Conservation (phyloP, 805 yeast genomes). For the Ogataea kodamae region DNA sequence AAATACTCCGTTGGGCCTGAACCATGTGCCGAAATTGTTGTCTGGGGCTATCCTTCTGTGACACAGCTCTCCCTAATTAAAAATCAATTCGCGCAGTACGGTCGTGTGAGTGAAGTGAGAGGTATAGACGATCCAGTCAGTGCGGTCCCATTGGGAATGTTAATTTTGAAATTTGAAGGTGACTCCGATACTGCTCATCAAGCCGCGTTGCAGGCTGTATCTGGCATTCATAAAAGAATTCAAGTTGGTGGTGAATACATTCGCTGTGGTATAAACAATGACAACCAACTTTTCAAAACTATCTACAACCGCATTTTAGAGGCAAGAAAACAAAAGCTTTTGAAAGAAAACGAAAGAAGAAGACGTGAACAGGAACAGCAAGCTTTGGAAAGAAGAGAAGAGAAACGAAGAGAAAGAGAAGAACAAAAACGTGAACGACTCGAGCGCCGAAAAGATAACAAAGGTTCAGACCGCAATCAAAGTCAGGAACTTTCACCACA, state of each 20-base stretch:
- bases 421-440: conserved; percentile 6
- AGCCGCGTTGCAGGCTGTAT: conserved; percentile 44
- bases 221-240: conserved; percentile 37
- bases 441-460: conserved; percentile 6
- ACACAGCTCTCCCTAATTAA: conserved; percentile 43
- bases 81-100: conserved; percentile 59
- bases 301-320: conserved; percentile 30
- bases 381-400: conserved; percentile 7
- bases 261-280: conserved; percentile 49
- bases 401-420: conserved; percentile 15
- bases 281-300: conserved; percentile 36
- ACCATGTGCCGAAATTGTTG: conserved; percentile 66
- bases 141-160: conserved; percentile 77
- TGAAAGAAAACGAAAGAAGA: conserved; percentile 23
- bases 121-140: conserved; percentile 66
- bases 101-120: conserved; percentile 57
- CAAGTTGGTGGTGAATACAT: conserved; percentile 52
- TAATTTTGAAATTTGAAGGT: conserved; percentile 60
- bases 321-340: conserved; percentile 38
- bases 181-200: conserved; percentile 45
- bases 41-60: conserved; percentile 61
- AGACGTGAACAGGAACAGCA: conserved; percentile 21
- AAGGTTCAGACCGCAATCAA: not conserved
- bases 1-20: conserved; percentile 70
- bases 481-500: conserved; percentile 24